Base-by-base conservation (phyloP, 768 basidiomycete genomes). In the Boletus edulis region DNA sequence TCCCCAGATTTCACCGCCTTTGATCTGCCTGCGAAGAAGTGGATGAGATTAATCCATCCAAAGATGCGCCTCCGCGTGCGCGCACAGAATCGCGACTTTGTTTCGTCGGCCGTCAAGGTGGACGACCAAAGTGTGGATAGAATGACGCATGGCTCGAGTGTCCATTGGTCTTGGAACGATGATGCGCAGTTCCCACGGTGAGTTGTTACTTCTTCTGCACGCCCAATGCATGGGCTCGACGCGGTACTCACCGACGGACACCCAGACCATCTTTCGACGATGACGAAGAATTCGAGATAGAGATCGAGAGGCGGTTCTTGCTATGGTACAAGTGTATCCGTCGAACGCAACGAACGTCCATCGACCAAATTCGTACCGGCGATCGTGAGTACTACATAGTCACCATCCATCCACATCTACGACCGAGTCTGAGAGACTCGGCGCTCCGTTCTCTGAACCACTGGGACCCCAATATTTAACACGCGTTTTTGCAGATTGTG, bases 331-430 rank as follows among this genome's bases (percentile, higher is more conserved):
- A 43, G 50, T 68, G 65, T 22, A 63, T 67, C 37, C 61, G 66
- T 46, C 65, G 66, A 41, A 68, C 65, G 45, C 53, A 51, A 8
- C 58, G 43, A 14, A 46, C 46, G 39, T 54, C 58, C 17, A 44
- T 67, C n/a, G 65, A 65, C 29, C 62, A 67, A 62, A 39, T 65
- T 3, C 64, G 65, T 14, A 62, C 56, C 9, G 65, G 54, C 18
- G 13, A 56, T 20, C 34, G 64, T 65, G 52, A 49, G 64, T 52
- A 22, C 38, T n/a, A 22, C 2, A 22, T 20, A 39, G 17, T 39
- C 17, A 12, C 15, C 6, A n/a, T n/a, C 17, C 15, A 39, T 39
- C 14, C n/a, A 18, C 17, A 35, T 11, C 14, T 9, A 7, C 4
- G 24, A 11, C 18, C 15, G 34, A 35, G 34, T 34, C 34, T 34